Conservation (phyloP, 495 filamentous ascomycete species). For the Glarea lozoyensis region DNA sequence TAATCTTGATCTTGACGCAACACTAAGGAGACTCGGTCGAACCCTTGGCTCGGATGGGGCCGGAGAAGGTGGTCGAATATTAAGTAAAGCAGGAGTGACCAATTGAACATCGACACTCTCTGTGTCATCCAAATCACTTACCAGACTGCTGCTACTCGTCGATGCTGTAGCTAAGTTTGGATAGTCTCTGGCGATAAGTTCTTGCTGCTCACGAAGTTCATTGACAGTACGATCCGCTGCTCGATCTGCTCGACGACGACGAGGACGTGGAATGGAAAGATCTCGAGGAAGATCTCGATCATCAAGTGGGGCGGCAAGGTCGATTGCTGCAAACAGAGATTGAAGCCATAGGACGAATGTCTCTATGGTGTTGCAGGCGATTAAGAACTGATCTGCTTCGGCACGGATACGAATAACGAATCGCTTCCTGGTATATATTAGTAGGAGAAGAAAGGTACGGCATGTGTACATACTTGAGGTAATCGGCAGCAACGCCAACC, state of each 20-base stretch:
- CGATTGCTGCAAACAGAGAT: slow-evolving; percentile 40
- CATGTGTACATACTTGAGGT: slow-evolving; percentile 38
- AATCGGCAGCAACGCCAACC: slow-evolving; percentile 55
- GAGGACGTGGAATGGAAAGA: slow-evolving; percentile 13
- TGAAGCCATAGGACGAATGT: slow-evolving; percentile 49
- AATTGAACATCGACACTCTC: not conserved
- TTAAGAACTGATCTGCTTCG: slow-evolving; percentile 56
- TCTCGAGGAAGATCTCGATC: slow-evolving; percentile 25
- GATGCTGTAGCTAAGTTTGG: slow-evolving; percentile 8
- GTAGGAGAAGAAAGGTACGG: not conserved
- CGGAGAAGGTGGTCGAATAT: too few species aligned
- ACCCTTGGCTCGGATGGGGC: too few species aligned
- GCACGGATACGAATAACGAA: slow-evolving; percentile 53
- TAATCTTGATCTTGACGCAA: too few species aligned
- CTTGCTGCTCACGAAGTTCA: slow-evolving; percentile 19
- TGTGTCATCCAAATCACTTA: not conserved
- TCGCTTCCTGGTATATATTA: slow-evolving; percentile 30
- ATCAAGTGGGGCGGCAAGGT: slow-evolving; percentile 43
- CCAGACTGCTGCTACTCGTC: not conserved
- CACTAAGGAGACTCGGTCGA: too few species aligned
- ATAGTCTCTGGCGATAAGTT: slow-evolving; percentile 20
- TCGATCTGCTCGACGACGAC: slow-evolving; percentile 2
- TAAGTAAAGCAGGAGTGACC: too few species aligned
- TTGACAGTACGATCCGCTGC: slow-evolving; percentile 5
- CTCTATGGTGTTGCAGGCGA: slow-evolving; percentile 43